phyloP scores from a whole-genome alignment of 768 basidiomycete genomes.

The Tricholoma saponaceum region DNA sequence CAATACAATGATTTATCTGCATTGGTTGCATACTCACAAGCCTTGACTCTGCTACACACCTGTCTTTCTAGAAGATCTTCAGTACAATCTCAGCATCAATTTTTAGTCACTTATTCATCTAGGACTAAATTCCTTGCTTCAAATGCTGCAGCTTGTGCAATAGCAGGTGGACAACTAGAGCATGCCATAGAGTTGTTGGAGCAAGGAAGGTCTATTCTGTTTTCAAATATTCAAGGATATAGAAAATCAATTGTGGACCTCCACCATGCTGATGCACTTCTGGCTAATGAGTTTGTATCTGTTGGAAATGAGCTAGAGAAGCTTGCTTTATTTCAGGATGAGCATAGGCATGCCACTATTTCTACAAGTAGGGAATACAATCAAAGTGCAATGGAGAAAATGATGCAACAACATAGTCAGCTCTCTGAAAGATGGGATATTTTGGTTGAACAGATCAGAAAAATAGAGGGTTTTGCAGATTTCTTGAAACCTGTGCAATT shows the following conservation, averaged over 20 bases:
- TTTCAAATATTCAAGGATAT: conserved; percentile 3
- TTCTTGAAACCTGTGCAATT: background rate
- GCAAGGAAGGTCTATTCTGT: conserved; percentile 18
- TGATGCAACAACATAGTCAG: too few relatives aligned
- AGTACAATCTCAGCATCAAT: conserved; percentile 6
- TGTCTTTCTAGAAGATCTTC: background rate
- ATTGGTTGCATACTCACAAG: conserved; percentile 6
- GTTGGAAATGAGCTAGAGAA: too few relatives aligned
- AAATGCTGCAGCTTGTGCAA: conserved; percentile 24
- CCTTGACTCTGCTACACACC: conserved; percentile 6
- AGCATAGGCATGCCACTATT: too few relatives aligned
- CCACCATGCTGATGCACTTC: too few relatives aligned
- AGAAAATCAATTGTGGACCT: background rate
- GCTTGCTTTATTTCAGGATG: too few relatives aligned
- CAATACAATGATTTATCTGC: too few relatives aligned
- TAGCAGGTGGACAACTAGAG: conserved; percentile 13
- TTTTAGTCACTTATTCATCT: background rate
- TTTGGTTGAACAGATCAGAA: background rate
- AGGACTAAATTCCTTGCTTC: conserved; percentile 14
- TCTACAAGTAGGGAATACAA: too few relatives aligned
- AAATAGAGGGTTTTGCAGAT: background rate
- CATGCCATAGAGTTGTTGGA: conserved; percentile 21
- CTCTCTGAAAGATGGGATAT: background rate
- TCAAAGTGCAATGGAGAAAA: too few relatives aligned
- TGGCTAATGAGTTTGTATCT: background rate